Base-by-base conservation (phyloP, 148 eudicot species). In the Rhododendron vialii region DNA sequence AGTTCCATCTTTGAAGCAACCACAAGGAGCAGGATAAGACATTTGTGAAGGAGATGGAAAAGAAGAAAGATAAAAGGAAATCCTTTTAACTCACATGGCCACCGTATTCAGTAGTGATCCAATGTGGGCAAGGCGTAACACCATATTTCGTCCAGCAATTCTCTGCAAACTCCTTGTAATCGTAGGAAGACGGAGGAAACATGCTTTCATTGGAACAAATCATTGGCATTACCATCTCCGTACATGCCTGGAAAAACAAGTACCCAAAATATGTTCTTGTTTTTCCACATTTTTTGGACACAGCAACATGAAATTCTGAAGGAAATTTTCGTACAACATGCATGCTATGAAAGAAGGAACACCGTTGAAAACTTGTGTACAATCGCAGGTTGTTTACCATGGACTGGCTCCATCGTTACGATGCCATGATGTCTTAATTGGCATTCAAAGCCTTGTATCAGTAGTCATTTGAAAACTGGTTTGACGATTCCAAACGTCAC, bases 221-320 rank as follows among this genome's bases (percentile, higher is more conserved):
- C 91, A 91, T 89, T n/a, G 91, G 92, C 90, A 91, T 91, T 13
- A 91, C 91, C 92, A 91, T 91, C 77, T 91, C 92, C 78, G 92
- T 91, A 43, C 92, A 91, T 35, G 92, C 89, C 92, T 91, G 77
- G 18, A 80, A 63, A 80, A 59, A 17, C 24, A 47, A 30, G 38
- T 12, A 28, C 30, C 5, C 50, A 14, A 4, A 18, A 4, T 3
- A 17, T 18, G 38, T 61, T 80, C 53, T 47, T 12, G 51, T 24
- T 48, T 77, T 33, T 41, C 24, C 1, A 1, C 50, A 38, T 41
- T 17, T 76, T 41, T 20, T 77, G 5, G 45, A 65, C 50, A 36
- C 53, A 59, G 26, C 22, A 36, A 48, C 8, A 24, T 63, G 76
- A 47, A 30, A 15, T 83, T 18, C 24, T 28, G 18, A 35, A 28